Percentiles rank a stretch among this genome's conserved stretches.
Evolutionary conservation across 192 early-diverging fungal species (phyloP).

Genomic region (Spizellomyces punctatus): DNA sequence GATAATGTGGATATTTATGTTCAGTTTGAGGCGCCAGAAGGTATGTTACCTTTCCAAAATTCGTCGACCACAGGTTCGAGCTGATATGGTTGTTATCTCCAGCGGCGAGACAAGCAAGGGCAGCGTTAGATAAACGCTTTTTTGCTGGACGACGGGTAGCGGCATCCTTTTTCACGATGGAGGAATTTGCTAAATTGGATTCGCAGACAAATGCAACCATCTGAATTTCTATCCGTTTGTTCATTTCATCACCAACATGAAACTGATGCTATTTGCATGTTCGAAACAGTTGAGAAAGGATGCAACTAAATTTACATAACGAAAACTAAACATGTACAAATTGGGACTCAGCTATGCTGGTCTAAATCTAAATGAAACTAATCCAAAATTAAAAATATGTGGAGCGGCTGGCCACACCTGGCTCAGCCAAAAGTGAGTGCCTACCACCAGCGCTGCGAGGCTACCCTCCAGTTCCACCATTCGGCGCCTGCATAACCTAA

Average conservation of each 20-base stretch:
- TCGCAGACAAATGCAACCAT: too few relatives aligned
- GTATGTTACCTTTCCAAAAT: conserved; percentile 13
- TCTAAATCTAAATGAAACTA: too few relatives aligned
- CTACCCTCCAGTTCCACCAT: conserved; percentile 30
- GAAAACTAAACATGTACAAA: too few relatives aligned
- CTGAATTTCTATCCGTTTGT: too few relatives aligned
- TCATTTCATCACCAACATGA: too few relatives aligned
- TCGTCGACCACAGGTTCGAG: neutral
- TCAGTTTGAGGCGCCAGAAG: conserved; percentile 59
- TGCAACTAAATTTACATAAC: too few relatives aligned
- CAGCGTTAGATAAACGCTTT: conserved; percentile 75
- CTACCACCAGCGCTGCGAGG: conserved; percentile 29
- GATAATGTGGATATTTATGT: conserved; percentile 78
- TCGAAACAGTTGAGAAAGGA: too few relatives aligned
- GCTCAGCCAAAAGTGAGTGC: neutral
- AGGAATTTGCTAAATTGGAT: too few relatives aligned
- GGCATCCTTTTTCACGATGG: conserved; percentile 46
- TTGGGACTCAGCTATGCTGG: too few relatives aligned
- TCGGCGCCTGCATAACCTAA: conserved; percentile 19
- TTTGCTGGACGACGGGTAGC: conserved; percentile 78
- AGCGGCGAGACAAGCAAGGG: conserved; percentile 65
- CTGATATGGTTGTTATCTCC: neutral
- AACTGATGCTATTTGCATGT: too few relatives aligned
- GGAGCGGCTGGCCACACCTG: neutral
- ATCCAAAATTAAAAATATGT: neutral